A percentile compares a stretch with the other conserved stretches of the same genome.
Conservation (phyloP, 164 flowering plant species). For the Taxillus chinensis region DNA sequence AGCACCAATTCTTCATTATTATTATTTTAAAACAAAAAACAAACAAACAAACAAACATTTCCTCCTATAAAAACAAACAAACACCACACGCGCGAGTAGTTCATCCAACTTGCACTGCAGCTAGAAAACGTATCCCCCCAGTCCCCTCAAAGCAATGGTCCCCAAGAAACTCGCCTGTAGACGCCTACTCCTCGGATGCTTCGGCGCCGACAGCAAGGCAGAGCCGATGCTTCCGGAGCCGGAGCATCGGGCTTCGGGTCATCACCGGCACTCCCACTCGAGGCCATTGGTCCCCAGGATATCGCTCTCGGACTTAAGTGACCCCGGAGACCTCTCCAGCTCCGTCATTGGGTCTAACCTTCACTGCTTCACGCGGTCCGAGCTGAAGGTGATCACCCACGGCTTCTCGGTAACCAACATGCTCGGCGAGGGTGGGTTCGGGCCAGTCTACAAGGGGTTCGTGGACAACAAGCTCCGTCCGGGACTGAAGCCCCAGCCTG, state of each 20-base stretch:
- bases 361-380: conserved; percentile 44
- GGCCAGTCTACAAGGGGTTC: conserved; percentile 71
- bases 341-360: conserved; percentile 47
- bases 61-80: too few species aligned
- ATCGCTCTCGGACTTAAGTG: conserved; percentile 50
- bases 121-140: too few species aligned
- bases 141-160: conserved; percentile 2
- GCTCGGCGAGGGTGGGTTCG: conserved; percentile 83
- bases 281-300: conserved; percentile 25
- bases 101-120: too few species aligned
- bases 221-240: conserved; percentile 1
- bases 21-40: too few species aligned
- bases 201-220: conserved; percentile 8
- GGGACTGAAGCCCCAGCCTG: conserved; percentile 54
- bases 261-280: background rate
- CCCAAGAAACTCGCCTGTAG: conserved; percentile 14
- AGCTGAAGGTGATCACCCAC: conserved; percentile 44
- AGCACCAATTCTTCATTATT: too few species aligned
- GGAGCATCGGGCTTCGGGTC: conserved; percentile 10
- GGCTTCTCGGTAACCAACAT: conserved; percentile 39
- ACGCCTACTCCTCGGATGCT: conserved; percentile 20
- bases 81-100: too few species aligned
- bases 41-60: too few species aligned
- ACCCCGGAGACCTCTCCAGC: conserved; percentile 42
- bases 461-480: conserved; percentile 49